Evolutionary conservation across 2,329 filamentous ascomycete species (phyloP), one percentile per base, ranked within the genome.

Genomic region (Diaporthe sp.): DNA sequence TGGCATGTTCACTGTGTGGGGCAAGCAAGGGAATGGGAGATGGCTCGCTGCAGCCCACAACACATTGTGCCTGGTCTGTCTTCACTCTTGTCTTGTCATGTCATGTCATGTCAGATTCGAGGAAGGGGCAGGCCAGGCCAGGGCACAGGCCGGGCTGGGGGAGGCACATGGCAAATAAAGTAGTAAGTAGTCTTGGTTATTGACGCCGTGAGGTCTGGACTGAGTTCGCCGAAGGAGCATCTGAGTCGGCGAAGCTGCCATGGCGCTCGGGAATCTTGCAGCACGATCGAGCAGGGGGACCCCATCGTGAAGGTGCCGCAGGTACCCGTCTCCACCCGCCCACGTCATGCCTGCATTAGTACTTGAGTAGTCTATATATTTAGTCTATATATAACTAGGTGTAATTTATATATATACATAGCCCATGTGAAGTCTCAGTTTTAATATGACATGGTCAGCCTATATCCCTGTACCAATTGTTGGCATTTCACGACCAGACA

Each of bases 291-390:
- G n/a, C 40, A 64, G 28, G 60, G 60, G 60, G 25, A 17, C 2
- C 9, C 60, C 40, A n/a, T 42, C 38, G 35, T 19, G 35, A 33
- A 47, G 28, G 40, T 66, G 40, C 61, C 61, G 45, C 42, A 67
- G 61, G 61, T 67, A 67, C 61, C 61, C 61, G 61, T 35, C 61
- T 67, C 61, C 61, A 67, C 61, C 61, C 61, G 42, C 25, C 1
- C 35, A n/a, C 19, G 33, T 17, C 54, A 33, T 30, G 22, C 19
- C 42, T 47, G 22, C 42, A 17, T 47, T 22, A 17, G 13, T 45
- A 22, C 3, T 15, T 45, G 19, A 15, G 4, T 19, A 45, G 15
- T 4, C 38, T 12, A 38, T 8, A 12, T 42, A 42, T 17, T 17
- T 17, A 42, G 40, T 13, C 12, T 10, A 13, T 17, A 19, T 13